These are phyloP conservation scores for Daldinia concentrica DNA, from an alignment of 495 filamentous ascomycete genomes.

Conservation along the genomic window DNA sequence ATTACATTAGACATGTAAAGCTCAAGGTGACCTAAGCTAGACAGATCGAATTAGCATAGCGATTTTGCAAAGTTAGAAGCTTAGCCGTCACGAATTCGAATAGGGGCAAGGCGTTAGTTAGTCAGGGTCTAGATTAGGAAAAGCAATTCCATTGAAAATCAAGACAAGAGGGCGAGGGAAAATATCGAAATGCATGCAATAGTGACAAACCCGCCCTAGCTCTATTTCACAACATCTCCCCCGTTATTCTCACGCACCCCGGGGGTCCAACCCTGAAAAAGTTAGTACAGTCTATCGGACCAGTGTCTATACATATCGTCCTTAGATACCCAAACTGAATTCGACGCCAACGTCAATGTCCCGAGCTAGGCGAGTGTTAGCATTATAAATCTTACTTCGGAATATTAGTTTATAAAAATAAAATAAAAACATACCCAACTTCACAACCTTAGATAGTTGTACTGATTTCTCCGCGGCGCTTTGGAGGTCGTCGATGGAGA, in stretches of 20 bases:
- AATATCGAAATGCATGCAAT: conserved; percentile 43
- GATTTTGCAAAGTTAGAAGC: background rate
- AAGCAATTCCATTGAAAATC: conserved; percentile 30
- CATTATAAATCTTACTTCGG: background rate
- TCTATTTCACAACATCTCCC: conserved; percentile 43
- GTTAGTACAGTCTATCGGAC: conserved; percentile 49
- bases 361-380: conserved; percentile 66
- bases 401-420: background rate
- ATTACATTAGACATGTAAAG: background rate
- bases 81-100: conserved; percentile 14
- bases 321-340: conserved; percentile 94
- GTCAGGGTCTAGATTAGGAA: conserved; percentile 2
- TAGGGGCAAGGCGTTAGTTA: background rate
- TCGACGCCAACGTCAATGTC: conserved; percentile 98
- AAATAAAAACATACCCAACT: conserved; percentile 77
- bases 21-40: background rate
- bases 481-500: conserved; percentile 98
- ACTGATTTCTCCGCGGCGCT: conserved; percentile 97
- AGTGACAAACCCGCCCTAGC: conserved; percentile 42
- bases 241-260: conserved; percentile 27
- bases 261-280: conserved; percentile 40
- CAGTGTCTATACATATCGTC: conserved; percentile 44
- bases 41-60: conserved; percentile 1
- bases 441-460: conserved; percentile 98
- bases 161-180: conserved; percentile 23